Conservation (phyloP, 164 flowering plant genomes). For the Liquidambar formosana region DNA sequence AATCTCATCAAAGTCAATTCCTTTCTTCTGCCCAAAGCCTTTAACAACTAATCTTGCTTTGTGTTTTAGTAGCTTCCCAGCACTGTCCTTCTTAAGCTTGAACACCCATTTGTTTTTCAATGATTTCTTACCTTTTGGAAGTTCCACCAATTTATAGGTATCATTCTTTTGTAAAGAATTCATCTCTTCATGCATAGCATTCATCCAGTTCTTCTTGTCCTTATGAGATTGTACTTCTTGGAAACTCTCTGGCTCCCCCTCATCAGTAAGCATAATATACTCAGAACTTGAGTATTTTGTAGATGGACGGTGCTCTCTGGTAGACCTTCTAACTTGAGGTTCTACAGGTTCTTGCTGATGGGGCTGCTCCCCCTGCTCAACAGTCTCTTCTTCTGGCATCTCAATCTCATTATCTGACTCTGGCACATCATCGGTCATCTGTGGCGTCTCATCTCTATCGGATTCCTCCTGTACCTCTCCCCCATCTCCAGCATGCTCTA, state of each 20-base stretch:
- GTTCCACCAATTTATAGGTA: background rate
- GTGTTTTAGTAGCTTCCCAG: too few species aligned
- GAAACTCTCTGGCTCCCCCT: slow-evolving; percentile 1
- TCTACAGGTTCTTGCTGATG: background rate
- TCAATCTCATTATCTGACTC: background rate
- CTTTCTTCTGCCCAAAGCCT: background rate
- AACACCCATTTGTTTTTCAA: background rate
- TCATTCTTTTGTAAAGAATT: too few species aligned
- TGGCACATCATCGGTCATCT: background rate
- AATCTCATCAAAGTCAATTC: background rate
- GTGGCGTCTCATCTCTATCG: slow-evolving; percentile 1
- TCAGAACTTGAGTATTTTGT: background rate
- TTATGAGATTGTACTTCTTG: background rate
- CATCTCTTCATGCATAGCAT: background rate
- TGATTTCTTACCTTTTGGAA: background rate
- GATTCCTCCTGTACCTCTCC: background rate
- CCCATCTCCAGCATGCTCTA: background rate
- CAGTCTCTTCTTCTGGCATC: background rate
- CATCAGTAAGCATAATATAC: slow-evolving; percentile 2
- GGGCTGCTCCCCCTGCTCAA: slow-evolving; percentile 8
- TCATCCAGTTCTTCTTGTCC: background rate
- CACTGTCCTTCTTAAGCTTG: background rate
- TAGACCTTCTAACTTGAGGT: background rate
- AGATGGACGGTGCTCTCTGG: background rate
- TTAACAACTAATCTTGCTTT: background rate